phyloP scores from a whole-genome alignment of 176 grass and related monocot genomes.

The Oryza officinalis region DNA sequence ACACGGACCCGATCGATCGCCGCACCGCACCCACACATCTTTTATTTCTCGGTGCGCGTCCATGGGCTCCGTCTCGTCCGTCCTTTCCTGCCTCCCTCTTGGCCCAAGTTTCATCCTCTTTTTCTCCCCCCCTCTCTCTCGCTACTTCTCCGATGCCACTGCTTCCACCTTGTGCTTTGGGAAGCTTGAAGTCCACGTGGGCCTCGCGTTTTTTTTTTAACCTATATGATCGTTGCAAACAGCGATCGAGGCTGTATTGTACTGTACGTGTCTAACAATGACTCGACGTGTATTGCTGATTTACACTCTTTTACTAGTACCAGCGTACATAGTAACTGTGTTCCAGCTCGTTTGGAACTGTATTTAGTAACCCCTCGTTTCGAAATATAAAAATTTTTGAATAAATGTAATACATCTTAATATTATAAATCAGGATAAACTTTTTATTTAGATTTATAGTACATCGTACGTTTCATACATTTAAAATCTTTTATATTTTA shows the following conservation, averaged over 20 bases:
- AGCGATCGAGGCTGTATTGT: constrained; percentile 6
- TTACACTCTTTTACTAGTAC: not conserved
- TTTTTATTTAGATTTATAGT: too few species aligned
- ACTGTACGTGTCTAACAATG: constrained; percentile 4
- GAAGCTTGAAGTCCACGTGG: not conserved
- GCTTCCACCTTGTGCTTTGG: not conserved
- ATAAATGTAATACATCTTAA: too few species aligned
- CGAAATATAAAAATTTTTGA: too few species aligned
- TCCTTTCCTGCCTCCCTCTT: not conserved
- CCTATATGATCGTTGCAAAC: not conserved
- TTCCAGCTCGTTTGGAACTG: not conserved
- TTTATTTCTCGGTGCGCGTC: not conserved
- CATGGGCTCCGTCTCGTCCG: constrained; percentile 23
- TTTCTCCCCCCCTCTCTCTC: not conserved
- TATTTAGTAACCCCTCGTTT: too few species aligned
- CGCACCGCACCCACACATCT: not conserved
- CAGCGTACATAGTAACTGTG: too few species aligned
- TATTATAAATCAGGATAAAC: too few species aligned
- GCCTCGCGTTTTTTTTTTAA: not conserved
- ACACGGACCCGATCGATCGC: not conserved
- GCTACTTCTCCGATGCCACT: not conserved
- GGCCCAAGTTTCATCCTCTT: not conserved
- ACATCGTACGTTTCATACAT: too few species aligned
- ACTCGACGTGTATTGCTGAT: not conserved
- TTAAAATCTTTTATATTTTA: too few species aligned